Conservation (phyloP, 805 yeast species). For the Yarrowia sp. region DNA sequence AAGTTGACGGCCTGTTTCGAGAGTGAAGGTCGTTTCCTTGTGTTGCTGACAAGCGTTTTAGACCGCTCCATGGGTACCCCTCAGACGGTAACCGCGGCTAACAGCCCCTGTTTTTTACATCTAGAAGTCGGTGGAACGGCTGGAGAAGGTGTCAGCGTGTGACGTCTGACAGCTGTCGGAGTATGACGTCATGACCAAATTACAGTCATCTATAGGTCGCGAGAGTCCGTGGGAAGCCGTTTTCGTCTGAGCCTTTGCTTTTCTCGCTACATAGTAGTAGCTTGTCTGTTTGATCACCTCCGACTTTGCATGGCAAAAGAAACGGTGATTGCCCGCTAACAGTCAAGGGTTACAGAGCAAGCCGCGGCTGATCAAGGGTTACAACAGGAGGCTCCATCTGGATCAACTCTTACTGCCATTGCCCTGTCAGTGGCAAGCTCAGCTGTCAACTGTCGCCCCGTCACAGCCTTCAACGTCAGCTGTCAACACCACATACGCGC, state of each 20-base stretch:
- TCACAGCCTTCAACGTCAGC: background rate
- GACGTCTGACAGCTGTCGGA: background rate
- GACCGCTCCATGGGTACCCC: background rate
- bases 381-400: too few species aligned
- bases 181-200: too few species aligned
- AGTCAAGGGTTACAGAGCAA: too few species aligned
- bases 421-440: background rate
- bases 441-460: too few species aligned
- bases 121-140: background rate
- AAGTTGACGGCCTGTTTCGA: too few species aligned
- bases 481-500: too few species aligned
- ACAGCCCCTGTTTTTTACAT: background rate
- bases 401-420: background rate
- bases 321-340: background rate
- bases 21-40: too few species aligned
- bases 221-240: too few species aligned
- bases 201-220: too few species aligned
- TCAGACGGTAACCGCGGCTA: background rate
- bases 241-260: background rate
- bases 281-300: background rate
- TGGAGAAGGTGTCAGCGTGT: background rate
- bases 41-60: too few species aligned
- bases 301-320: background rate
- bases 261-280: background rate
- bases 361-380: too few species aligned